Conservation (phyloP, 768 basidiomycete genomes). For the Naganishia vaughanmartiniae region DNA sequence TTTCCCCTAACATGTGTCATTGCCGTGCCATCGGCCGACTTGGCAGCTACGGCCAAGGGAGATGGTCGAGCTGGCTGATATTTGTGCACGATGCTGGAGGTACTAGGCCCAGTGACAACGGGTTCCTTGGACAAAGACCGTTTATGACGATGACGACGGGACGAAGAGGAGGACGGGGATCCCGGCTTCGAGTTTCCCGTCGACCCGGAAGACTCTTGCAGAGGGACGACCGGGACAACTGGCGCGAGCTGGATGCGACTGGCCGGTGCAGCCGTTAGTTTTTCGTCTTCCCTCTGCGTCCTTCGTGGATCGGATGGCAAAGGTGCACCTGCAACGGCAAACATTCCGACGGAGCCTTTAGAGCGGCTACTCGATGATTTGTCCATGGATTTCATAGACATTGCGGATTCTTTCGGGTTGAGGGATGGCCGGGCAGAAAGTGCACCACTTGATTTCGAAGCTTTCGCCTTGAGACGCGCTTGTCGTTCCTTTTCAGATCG, state of each 20-base stretch:
- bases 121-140: constrained; percentile 15
- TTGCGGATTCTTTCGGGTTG: constrained; percentile 2
- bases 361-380: neutral
- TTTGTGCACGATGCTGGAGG: neutral
- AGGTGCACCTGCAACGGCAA: neutral
- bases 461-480: constrained; percentile 12
- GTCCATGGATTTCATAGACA: constrained; percentile 19
- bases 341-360: neutral
- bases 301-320: neutral
- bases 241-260: neutral
- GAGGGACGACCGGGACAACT: neutral
- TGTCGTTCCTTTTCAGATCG: constrained; percentile 4
- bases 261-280: neutral
- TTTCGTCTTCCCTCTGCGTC: neutral
- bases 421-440: constrained; percentile 10
- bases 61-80: constrained; percentile 27
- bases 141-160: constrained; percentile 5
- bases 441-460: neutral
- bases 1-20: too few relatives aligned
- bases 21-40: neutral
- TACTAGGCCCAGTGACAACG: constrained; percentile 1
- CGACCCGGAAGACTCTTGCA: neutral
- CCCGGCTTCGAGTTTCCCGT: neutral
- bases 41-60: constrained; percentile 14
- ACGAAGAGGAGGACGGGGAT: neutral